phyloP scores from a whole-genome alignment of 108 stramenopile genomes.

The Aureococcus anophagefferens region DNA sequence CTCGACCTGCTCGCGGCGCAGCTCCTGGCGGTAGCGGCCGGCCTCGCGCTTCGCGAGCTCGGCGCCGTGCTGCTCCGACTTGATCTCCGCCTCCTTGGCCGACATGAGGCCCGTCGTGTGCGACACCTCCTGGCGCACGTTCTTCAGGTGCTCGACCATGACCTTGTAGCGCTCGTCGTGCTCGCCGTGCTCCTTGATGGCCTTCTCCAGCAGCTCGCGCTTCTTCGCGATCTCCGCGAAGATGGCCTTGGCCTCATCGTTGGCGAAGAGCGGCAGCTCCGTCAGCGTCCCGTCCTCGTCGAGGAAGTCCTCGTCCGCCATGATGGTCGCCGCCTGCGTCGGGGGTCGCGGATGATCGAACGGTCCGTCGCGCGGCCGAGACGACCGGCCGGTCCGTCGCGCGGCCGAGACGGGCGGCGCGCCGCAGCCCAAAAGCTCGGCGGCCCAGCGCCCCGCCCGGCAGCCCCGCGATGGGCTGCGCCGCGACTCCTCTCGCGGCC shows the following conservation, averaged over 20 bases:
- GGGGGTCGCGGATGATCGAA: no score
- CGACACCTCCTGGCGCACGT: constrained; percentile 63
- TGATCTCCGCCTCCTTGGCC: constrained; percentile 61
- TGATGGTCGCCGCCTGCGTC: no score
- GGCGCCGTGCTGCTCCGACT: constrained; percentile 62
- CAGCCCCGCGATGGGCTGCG: no score
- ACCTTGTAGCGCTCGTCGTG: constrained; percentile 53
- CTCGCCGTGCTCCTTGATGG: background rate
- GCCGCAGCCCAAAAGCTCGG: no score
- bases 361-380: no score
- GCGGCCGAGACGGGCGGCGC: no score
- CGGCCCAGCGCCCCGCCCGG: no score
- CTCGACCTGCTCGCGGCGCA: constrained; percentile 20
- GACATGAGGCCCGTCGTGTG: constrained; percentile 64
- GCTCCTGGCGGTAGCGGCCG: constrained; percentile 39
- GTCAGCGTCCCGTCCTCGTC: background rate
- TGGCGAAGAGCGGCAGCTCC: background rate
- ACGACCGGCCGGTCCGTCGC: no score
- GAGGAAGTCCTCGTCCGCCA: no score
- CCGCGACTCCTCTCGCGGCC: no score
- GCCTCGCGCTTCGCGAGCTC: constrained; percentile 52
- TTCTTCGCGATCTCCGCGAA: background rate
- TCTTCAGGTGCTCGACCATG: constrained; percentile 71
- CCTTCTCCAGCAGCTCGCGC: background rate
- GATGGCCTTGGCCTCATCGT: background rate